Percentiles rank a stretch among this genome's conserved stretches.
phyloP scores from a whole-genome alignment of 148 eudicot genomes.

The Fagopyrum esculentum region DNA sequence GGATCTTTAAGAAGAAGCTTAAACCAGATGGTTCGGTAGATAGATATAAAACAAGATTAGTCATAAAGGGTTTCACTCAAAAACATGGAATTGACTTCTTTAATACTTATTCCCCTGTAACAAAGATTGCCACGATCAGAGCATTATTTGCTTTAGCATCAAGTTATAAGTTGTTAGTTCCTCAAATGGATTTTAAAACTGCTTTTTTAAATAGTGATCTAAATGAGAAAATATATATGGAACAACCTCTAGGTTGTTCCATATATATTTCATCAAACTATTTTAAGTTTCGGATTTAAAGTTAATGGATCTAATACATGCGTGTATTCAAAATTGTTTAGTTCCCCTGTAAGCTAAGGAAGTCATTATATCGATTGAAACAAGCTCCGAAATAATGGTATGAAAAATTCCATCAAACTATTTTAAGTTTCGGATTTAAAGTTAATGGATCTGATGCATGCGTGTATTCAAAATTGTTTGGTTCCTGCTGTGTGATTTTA shows the following conservation, averaged over 20 bases:
- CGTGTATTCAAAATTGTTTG: background rate
- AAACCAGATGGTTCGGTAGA: background rate
- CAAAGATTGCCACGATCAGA: background rate
- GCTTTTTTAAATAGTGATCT: background rate
- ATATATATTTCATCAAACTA: no score
- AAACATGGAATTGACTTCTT: background rate
- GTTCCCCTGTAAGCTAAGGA: no score
- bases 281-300: no score
- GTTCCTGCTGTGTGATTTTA: background rate
- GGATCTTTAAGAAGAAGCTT: background rate
- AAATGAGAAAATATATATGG: background rate
- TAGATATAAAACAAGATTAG: background rate
- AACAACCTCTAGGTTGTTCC: conserved; percentile 4
- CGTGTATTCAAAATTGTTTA: no score
- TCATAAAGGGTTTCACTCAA: background rate
- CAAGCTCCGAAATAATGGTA: background rate
- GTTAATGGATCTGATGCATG: background rate
- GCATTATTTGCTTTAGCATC: background rate
- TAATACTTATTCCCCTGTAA: background rate
- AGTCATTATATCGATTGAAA: background rate
- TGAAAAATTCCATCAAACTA: background rate
- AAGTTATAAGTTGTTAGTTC: no score
- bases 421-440: background rate
- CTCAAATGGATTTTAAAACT: conserved; percentile 7
- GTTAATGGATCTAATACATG: no score